Percentiles rank a stretch among this genome's conserved stretches.
phyloP scores from a whole-genome alignment of 306 rosid genomes.

The Pterocarpus macrocarpus region DNA sequence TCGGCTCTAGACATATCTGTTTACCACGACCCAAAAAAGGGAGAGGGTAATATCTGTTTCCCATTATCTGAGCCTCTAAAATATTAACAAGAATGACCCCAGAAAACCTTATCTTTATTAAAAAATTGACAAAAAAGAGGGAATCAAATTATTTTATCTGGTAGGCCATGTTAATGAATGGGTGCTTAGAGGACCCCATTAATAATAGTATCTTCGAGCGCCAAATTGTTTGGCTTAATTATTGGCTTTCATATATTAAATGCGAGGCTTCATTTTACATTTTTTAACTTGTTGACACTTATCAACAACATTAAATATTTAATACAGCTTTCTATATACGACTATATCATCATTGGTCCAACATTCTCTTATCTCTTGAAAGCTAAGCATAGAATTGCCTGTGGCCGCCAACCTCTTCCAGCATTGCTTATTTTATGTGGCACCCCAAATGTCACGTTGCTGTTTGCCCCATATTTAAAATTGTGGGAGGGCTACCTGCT shows the following conservation, averaged over 20 bases:
- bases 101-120: neutral
- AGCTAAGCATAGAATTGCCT: slow-evolving; percentile 36
- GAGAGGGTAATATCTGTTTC: neutral
- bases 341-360: slow-evolving; percentile 19
- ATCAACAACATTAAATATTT: neutral
- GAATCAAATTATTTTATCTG: neutral
- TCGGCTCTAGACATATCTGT: neutral
- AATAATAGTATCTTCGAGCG: slow-evolving; percentile 19
- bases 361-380: slow-evolving; percentile 43
- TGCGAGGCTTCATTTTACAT: neutral
- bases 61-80: neutral
- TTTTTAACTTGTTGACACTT: slow-evolving; percentile 32
- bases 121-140: too few relatives aligned
- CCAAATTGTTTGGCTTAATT: slow-evolving; percentile 47
- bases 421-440: slow-evolving; percentile 28
- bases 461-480: slow-evolving; percentile 37
- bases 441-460: slow-evolving; percentile 31
- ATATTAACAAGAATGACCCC: neutral
- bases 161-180: slow-evolving; percentile 9
- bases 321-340: neutral
- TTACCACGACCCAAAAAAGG: too few relatives aligned
- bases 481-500: slow-evolving; percentile 40
- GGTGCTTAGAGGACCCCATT: slow-evolving; percentile 32
- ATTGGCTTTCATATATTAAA: slow-evolving; percentile 42
- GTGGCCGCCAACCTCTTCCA: slow-evolving; percentile 40